Percentiles rank a stretch among this genome's conserved stretches.
Conservation (phyloP, 1,139 yeast genomes). For the Candida mesenterica region DNA sequence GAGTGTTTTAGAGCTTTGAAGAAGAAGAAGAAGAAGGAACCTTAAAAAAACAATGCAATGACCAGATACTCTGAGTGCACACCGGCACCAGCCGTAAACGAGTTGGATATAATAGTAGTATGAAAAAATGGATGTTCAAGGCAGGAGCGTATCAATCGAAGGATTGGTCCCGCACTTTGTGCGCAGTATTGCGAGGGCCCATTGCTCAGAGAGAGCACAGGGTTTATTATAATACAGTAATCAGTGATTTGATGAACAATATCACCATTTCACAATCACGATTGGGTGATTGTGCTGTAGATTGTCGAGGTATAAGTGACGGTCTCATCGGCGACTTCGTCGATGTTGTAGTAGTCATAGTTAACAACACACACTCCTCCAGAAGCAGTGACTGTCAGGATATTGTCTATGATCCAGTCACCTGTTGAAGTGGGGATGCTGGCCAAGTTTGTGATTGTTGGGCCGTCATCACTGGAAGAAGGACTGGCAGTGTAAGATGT, state of each 20-base stretch:
- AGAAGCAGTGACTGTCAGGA: slow-evolving; percentile 30
- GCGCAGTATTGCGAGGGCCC: too few relatives aligned
- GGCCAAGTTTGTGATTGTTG: slow-evolving; percentile 31
- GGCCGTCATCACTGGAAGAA: slow-evolving; percentile 20
- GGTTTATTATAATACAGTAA: too few relatives aligned
- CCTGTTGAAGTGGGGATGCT: slow-evolving; percentile 35
- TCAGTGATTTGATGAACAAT: too few relatives aligned
- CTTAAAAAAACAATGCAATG: not conserved
- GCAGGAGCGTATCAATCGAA: too few relatives aligned
- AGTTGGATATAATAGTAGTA: slow-evolving; percentile 1
- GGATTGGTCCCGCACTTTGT: too few relatives aligned
- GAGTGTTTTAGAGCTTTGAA: too few relatives aligned
- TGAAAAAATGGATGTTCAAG: too few relatives aligned
- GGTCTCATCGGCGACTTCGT: slow-evolving; percentile 30
- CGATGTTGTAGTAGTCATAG: slow-evolving; percentile 41
- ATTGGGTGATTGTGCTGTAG: slow-evolving; percentile 35
- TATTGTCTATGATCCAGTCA: slow-evolving; percentile 39
- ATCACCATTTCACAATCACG: too few relatives aligned
- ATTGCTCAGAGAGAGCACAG: too few relatives aligned
- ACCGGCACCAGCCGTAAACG: slow-evolving; percentile 2
- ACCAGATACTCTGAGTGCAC: slow-evolving; percentile 1
- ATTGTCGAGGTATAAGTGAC: slow-evolving; percentile 39
- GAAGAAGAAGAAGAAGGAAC: not conserved
- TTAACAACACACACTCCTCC: slow-evolving; percentile 40
- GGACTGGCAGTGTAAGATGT: slow-evolving; percentile 9